A percentile compares a stretch with the other conserved stretches of the same genome.
Conservation (phyloP, 331 rosid genomes). For the Rhamnella rubrinervis region DNA sequence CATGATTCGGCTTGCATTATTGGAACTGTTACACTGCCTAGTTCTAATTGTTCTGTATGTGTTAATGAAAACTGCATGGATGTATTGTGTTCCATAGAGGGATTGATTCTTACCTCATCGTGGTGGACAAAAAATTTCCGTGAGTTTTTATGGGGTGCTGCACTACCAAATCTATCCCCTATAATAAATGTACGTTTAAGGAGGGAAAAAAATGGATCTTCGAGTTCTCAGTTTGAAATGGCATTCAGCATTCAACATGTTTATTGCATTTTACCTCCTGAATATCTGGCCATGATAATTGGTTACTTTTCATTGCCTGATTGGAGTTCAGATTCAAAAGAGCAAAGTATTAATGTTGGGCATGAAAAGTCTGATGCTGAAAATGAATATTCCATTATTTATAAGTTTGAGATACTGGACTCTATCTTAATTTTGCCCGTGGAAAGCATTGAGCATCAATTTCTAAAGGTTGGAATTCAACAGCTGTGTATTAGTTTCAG, state of each 20-base stretch:
- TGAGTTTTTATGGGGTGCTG: conserved; percentile 90
- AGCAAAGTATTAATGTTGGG: conserved; percentile 27
- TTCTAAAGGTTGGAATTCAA: conserved; percentile 59
- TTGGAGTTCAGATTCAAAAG: conserved; percentile 60
- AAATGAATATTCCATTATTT: conserved; percentile 42
- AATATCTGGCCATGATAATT: conserved; percentile 75
- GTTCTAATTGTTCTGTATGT: conserved; percentile 50
- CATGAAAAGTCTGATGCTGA: conserved; percentile 34
- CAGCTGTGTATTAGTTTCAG: conserved; percentile 62
- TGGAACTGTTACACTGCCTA: conserved; percentile 63
- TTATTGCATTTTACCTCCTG: conserved; percentile 80
- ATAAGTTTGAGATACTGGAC: conserved; percentile 83
- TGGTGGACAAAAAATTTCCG: conserved; percentile 56
- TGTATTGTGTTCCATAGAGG: conserved; percentile 63
- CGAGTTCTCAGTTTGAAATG: conserved; percentile 51
- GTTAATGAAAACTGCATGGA: conserved; percentile 59
- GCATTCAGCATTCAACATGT: conserved; percentile 78
- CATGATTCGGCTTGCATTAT: conserved; percentile 78
- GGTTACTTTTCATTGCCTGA: conserved; percentile 84
- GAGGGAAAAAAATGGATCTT: conserved; percentile 37
- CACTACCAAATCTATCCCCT: conserved; percentile 61
- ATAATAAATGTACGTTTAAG: conserved; percentile 70
- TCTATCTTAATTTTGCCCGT: conserved; percentile 65
- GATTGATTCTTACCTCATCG: conserved; percentile 67
- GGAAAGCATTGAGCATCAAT: conserved; percentile 61